Conservation (phyloP, 2,329 filamentous ascomycete genomes). For the Fusarium brevicatenulatum region DNA sequence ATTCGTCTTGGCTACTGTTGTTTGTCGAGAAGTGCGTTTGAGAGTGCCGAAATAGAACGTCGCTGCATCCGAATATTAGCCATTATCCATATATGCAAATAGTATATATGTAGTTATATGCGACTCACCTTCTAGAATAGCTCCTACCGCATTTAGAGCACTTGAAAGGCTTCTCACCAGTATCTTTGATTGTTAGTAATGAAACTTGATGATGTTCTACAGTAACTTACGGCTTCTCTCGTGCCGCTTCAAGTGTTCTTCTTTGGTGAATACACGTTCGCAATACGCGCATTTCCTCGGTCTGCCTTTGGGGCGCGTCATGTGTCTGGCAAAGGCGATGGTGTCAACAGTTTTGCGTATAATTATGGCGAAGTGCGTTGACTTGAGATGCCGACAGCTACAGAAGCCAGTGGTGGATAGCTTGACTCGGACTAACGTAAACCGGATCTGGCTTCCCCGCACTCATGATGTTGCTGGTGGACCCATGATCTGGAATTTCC, state of each 20-base stretch:
- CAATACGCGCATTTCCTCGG: conserved; percentile 10
- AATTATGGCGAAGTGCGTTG: neutral
- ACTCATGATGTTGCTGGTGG: neutral
- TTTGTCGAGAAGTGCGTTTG: neutral
- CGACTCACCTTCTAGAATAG: conserved; percentile 5
- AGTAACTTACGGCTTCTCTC: conserved; percentile 10
- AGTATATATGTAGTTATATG: neutral
- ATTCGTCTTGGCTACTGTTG: neutral
- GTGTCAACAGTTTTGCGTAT: neutral
- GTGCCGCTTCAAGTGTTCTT: conserved; percentile 17
- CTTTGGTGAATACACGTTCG: conserved; percentile 16
- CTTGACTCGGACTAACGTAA: neutral
- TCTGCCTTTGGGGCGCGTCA: neutral
- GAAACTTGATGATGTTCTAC: neutral
- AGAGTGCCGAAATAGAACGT: conserved; percentile 15
- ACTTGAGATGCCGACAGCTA: neutral
- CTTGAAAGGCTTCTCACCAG: conserved; percentile 17
- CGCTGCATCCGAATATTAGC: neutral
- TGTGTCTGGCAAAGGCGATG: neutral
- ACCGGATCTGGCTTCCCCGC: neutral
- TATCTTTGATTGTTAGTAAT: neutral
- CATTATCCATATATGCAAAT: neutral
- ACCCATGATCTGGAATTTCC: neutral
- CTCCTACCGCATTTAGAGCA: conserved; percentile 3
- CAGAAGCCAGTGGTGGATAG: neutral